Evolutionary conservation across 106 monocot genomes (phyloP).

Genomic region (Gastrodia elata): DNA sequence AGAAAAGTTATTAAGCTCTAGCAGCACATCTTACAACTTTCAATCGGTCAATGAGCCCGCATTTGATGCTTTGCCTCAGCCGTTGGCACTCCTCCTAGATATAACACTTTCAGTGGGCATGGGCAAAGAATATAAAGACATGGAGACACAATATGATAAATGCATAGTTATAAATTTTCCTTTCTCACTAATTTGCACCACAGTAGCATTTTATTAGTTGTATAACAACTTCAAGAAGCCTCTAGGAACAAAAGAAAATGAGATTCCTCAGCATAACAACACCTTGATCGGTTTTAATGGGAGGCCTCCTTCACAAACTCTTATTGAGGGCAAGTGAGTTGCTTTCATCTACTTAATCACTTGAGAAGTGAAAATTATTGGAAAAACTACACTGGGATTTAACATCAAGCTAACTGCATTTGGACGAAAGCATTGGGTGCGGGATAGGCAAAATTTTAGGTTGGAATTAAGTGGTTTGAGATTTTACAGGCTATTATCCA

Average conservation of each 20-base stretch:
- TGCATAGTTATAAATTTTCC: not conserved
- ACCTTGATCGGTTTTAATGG: not conserved
- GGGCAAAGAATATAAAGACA: not conserved
- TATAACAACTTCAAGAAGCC: not conserved
- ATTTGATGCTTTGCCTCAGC: slow-evolving; percentile 89
- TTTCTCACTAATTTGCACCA: not conserved
- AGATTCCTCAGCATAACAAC: not conserved
- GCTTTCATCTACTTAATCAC: not conserved
- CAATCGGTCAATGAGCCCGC: slow-evolving; percentile 55
- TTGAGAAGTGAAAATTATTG: not conserved
- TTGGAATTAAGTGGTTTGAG: not conserved
- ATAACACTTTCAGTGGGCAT: slow-evolving; percentile 6
- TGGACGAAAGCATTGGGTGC: not conserved
- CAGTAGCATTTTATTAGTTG: not conserved
- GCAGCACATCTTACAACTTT: slow-evolving; percentile 60
- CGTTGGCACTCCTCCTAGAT: slow-evolving; percentile 89
- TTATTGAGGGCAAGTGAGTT: not conserved
- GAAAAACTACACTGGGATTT: not conserved
- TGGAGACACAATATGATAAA: not conserved
- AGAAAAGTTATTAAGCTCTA: not conserved
- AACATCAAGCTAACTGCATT: not conserved
- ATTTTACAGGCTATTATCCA: not conserved
- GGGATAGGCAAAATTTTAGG: not conserved
- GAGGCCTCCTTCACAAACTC: not conserved
- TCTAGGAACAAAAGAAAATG: not conserved